Percentiles rank a stretch among this genome's conserved stretches.
Evolutionary conservation across 192 early-diverging fungal genomes (phyloP).

Genomic region (Backusella tuberculispora): DNA sequence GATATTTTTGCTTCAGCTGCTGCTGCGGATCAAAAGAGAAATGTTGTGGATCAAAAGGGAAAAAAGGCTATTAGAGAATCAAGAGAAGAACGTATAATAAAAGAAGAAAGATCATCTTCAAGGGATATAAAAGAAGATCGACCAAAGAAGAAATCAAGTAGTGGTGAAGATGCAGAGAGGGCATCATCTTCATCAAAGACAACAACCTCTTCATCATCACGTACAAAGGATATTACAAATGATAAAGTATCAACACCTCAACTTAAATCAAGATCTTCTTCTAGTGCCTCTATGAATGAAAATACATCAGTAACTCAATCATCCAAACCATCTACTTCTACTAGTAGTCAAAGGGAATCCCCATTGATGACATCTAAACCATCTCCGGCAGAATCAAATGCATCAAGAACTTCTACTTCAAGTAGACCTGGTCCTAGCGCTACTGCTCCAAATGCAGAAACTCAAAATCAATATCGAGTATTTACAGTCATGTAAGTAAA

Average conservation of each 20-base stretch:
- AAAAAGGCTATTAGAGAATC: not conserved
- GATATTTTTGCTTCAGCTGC: not conserved
- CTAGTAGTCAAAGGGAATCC: not conserved
- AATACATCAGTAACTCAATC: not conserved
- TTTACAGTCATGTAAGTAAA: slow-evolving; percentile 32
- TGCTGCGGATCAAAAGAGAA: not conserved
- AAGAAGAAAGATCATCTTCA: not conserved
- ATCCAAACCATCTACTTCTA: not conserved
- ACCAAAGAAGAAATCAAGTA: slow-evolving; percentile 1
- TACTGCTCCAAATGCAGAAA: slow-evolving; percentile 30
- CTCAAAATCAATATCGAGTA: slow-evolving; percentile 17
- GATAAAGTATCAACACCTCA: not conserved
- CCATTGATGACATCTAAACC: not conserved
- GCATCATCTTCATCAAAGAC: not conserved
- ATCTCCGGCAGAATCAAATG: not conserved
- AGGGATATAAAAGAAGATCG: not conserved
- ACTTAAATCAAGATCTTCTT: not conserved
- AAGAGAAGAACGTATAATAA: not conserved
- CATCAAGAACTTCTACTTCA: not conserved
- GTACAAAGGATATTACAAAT: not conserved
- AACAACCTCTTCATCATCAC: not conserved
- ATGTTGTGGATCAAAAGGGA: not conserved
- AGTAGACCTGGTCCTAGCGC: not conserved
- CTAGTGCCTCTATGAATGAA: not conserved
- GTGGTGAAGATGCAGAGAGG: not conserved